Percentiles rank a stretch among this genome's conserved stretches.
Evolutionary conservation across 2,329 filamentous ascomycete genomes (phyloP).

Genomic region (Colletotrichum simmondsii): DNA sequence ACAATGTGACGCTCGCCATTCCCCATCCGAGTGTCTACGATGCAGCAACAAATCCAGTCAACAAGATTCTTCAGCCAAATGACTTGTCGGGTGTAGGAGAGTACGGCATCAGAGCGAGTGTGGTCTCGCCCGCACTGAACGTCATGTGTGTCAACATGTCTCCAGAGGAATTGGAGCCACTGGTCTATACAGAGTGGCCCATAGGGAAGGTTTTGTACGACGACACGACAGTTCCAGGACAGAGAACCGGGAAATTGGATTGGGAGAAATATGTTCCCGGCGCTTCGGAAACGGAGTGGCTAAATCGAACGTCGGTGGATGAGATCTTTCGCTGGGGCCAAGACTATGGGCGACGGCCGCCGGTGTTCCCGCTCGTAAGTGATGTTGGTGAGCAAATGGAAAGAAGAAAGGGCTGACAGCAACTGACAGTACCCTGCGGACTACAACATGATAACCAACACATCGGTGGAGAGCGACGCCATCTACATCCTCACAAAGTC

Average conservation of each 20-base stretch:
- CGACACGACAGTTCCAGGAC: constrained; percentile 44
- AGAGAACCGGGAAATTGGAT: constrained; percentile 46
- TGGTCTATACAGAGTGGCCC: constrained; percentile 74
- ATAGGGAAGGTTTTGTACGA: constrained; percentile 43
- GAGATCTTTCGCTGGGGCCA: constrained; percentile 76
- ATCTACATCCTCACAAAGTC: constrained; percentile 75
- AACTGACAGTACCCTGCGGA: constrained; percentile 60
- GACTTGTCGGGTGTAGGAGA: constrained; percentile 74
- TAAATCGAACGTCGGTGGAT: constrained; percentile 72
- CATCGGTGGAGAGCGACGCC: constrained; percentile 56
- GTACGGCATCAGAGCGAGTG: constrained; percentile 74
- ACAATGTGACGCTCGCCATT: constrained; percentile 82
- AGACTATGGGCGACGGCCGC: constrained; percentile 60
- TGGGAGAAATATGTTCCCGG: constrained; percentile 54
- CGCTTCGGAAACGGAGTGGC: constrained; percentile 47
- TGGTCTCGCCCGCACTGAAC: constrained; percentile 77
- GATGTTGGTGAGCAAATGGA: background rate
- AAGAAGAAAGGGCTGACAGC: background rate
- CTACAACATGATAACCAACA: constrained; percentile 76
- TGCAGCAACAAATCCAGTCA: constrained; percentile 70
- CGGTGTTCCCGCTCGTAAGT: constrained; percentile 61
- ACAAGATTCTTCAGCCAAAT: constrained; percentile 76
- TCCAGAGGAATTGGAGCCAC: constrained; percentile 66
- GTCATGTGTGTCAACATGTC: constrained; percentile 78
- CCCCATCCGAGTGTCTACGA: constrained; percentile 77